Conservation (phyloP, 2,329 filamentous ascomycete species). For the Leptographium procerum region DNA sequence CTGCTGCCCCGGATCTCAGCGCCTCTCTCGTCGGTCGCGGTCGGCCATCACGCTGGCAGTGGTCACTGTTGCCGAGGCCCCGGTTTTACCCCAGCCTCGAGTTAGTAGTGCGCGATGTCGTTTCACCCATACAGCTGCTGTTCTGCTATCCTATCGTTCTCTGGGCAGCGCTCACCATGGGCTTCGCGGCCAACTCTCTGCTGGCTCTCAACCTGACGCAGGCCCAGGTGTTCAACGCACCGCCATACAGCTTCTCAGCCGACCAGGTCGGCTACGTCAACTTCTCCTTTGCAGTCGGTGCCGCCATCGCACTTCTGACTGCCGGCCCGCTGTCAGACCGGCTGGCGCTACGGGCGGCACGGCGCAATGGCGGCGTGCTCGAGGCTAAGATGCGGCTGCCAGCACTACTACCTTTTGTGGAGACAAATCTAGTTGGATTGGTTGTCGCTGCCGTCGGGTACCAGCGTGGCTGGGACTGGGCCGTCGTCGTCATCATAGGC, state of each 20-base stretch:
- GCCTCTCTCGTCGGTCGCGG: slow-evolving; percentile 6
- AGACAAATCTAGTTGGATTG: slow-evolving; percentile 31
- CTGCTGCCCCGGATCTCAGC: background rate
- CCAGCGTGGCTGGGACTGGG: slow-evolving; percentile 34
- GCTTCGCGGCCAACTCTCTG: slow-evolving; percentile 22
- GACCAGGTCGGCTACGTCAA: slow-evolving; percentile 36
- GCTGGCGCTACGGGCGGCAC: slow-evolving; percentile 24
- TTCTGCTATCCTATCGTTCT: slow-evolving; percentile 19
- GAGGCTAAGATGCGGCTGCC: slow-evolving; percentile 36
- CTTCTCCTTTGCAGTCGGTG: slow-evolving; percentile 31
- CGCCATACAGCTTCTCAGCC: slow-evolving; percentile 32
- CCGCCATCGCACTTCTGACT: slow-evolving; percentile 26
- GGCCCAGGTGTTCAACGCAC: slow-evolving; percentile 30
- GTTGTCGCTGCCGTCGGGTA: slow-evolving; percentile 35
- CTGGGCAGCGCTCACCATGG: slow-evolving; percentile 18
- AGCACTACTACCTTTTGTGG: slow-evolving; percentile 30
- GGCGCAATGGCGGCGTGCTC: slow-evolving; percentile 28
- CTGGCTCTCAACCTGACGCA: slow-evolving; percentile 40
- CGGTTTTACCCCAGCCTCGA: slow-evolving; percentile 14
- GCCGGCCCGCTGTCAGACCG: slow-evolving; percentile 32
- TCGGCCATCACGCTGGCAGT: slow-evolving; percentile 15
- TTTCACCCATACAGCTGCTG: slow-evolving; percentile 17
- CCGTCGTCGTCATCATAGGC: slow-evolving; percentile 33
- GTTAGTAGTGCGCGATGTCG: slow-evolving; percentile 17
- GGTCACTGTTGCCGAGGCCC: slow-evolving; percentile 15